Conservation (phyloP, 2,329 filamentous ascomycete genomes). For the Thielaviopsis musarum region DNA sequence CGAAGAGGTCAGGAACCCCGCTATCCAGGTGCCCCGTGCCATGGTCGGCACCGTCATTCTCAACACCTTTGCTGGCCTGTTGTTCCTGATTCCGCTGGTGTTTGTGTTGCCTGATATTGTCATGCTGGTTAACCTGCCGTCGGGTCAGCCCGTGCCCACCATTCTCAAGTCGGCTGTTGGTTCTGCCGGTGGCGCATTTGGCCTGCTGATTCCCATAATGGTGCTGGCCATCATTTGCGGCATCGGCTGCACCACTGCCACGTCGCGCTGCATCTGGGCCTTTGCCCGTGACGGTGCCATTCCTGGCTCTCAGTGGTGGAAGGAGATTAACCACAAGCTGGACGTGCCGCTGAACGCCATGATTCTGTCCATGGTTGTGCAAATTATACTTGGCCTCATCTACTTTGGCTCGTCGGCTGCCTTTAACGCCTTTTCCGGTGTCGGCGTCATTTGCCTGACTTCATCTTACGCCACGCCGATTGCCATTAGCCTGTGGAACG, state of each 20-base stretch:
- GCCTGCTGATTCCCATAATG: constrained; percentile 45
- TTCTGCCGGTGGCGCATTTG: constrained; percentile 42
- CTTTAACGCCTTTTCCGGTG: constrained; percentile 57
- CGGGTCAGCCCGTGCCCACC: constrained; percentile 44
- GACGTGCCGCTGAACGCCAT: constrained; percentile 55
- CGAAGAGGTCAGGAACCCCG: constrained; percentile 51
- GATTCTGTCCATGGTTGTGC: constrained; percentile 51
- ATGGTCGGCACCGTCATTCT: constrained; percentile 52
- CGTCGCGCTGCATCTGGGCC: constrained; percentile 51
- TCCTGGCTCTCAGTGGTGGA: constrained; percentile 44
- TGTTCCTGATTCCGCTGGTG: constrained; percentile 51
- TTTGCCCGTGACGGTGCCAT: constrained; percentile 56
- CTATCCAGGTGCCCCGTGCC: constrained; percentile 53
- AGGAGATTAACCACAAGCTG: constrained; percentile 40
- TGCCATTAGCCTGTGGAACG: constrained; percentile 41
- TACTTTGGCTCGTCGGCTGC: constrained; percentile 53
- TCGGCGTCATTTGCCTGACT: constrained; percentile 53
- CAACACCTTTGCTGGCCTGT: constrained; percentile 47
- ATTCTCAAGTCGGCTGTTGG: constrained; percentile 49
- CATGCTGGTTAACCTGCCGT: constrained; percentile 33
- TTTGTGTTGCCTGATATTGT: constrained; percentile 51
- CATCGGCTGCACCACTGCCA: constrained; percentile 51
- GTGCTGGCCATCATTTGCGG: constrained; percentile 51
- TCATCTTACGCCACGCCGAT: constrained; percentile 53
- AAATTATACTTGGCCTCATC: constrained; percentile 47